Conservation (phyloP, 768 basidiomycete species). For the Rhodosporidiobolus odoratus region DNA sequence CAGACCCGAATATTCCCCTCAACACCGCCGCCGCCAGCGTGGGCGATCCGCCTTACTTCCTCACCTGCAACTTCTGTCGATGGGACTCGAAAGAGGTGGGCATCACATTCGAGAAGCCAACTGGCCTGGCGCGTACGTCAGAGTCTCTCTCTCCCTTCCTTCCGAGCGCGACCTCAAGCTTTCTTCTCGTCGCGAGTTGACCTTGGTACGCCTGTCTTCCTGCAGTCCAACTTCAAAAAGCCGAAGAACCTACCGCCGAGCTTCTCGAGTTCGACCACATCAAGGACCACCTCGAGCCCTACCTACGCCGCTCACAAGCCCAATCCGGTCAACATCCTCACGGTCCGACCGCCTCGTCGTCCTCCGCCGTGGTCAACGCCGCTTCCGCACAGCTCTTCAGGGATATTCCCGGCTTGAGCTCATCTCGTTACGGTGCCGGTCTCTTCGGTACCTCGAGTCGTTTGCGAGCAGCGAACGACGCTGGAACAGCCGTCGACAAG, state of each 20-base stretch:
- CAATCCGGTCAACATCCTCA: conserved; percentile 25
- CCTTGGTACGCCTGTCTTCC: not conserved
- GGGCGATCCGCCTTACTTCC: conserved; percentile 82
- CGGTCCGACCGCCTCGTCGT: conserved; percentile 52
- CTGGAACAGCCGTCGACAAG: conserved; percentile 43
- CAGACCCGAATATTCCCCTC: conserved; percentile 50
- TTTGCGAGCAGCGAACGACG: conserved; percentile 20
- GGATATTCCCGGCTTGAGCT: conserved; percentile 53
- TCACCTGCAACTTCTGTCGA: conserved; percentile 85
- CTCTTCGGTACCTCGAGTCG: conserved; percentile 18
- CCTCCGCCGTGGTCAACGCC: conserved; percentile 61
- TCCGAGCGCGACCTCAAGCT: too few relatives aligned
- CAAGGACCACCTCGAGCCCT: conserved; percentile 95
- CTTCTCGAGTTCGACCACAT: conserved; percentile 84
- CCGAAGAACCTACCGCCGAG: conserved; percentile 77
- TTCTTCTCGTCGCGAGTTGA: not conserved
- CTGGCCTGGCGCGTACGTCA: conserved; percentile 79
- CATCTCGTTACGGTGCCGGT: conserved; percentile 37
- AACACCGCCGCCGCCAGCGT: conserved; percentile 45
- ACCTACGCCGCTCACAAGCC: conserved; percentile 57
- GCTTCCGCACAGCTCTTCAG: conserved; percentile 82
- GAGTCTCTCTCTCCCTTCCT: not conserved
- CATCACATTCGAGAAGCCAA: conserved; percentile 92
- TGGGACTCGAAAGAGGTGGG: conserved; percentile 92
- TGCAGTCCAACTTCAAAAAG: conserved; percentile 84